Evolutionary conservation across 116 monocot species (phyloP).

Genomic region (Cymodocea nodosa): DNA sequence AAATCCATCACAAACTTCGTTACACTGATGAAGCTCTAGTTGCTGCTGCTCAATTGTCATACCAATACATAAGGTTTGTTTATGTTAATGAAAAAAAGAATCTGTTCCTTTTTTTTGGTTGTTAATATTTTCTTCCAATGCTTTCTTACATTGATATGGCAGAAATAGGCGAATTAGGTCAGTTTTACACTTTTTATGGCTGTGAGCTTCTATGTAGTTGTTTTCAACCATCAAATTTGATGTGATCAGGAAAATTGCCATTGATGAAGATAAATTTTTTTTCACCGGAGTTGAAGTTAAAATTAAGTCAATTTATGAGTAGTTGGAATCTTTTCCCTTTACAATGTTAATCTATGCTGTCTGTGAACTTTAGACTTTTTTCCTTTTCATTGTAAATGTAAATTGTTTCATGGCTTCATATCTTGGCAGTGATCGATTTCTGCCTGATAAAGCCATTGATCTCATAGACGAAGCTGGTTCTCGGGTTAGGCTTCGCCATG

Average conservation of each 20-base stretch:
- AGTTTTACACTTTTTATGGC: no score
- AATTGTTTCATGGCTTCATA: neutral
- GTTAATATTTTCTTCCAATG: neutral
- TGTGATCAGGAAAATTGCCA: no score
- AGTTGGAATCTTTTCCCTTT: no score
- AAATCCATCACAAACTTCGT: slow-evolving; percentile 83
- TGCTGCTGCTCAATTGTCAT: slow-evolving; percentile 70
- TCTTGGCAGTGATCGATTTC: slow-evolving; percentile 26
- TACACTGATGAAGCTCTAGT: slow-evolving; percentile 86
- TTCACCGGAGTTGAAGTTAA: no score
- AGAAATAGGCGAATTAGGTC: no score
- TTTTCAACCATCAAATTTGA: no score
- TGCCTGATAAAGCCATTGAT: slow-evolving; percentile 46
- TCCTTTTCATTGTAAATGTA: neutral
- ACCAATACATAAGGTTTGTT: slow-evolving; percentile 77
- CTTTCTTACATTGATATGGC: no score
- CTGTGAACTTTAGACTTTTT: no score
- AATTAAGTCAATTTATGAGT: no score
- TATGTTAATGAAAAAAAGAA: neutral
- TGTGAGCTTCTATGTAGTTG: no score
- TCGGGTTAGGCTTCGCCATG: slow-evolving; percentile 34
- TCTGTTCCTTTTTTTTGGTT: neutral
- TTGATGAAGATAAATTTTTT: no score
- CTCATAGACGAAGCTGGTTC: slow-evolving; percentile 50
- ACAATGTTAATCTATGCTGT: no score